Conservation (phyloP, 148 eudicot species). For the Chenopodium quinoa region DNA sequence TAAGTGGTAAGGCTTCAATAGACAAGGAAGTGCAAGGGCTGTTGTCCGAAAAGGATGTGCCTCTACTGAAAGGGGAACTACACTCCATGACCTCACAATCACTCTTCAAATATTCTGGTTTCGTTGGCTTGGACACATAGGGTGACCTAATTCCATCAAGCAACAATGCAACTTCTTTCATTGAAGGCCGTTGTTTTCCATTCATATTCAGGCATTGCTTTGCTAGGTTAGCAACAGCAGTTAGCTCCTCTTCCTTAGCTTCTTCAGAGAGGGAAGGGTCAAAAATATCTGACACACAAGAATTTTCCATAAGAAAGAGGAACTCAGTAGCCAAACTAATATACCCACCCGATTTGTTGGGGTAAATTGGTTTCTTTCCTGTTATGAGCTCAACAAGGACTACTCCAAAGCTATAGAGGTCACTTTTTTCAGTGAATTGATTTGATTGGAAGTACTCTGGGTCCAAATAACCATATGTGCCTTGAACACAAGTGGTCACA, state of each 20-base stretch:
- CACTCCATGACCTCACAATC: no score
- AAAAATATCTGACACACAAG: conserved; percentile 13
- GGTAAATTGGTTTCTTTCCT: conserved; percentile 17
- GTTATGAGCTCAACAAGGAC: conserved; percentile 34
- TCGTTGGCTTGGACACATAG: no score
- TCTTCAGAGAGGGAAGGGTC: conserved; percentile 21
- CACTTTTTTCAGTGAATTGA: conserved; percentile 13
- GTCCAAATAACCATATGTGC: conserved; percentile 31
- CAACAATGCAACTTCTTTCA: no score
- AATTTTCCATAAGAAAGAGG: not conserved
- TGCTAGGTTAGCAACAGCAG: not conserved
- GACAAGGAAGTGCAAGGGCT: no score
- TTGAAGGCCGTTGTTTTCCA: conserved; percentile 3
- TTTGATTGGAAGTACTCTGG: conserved; percentile 32
- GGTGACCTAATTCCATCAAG: no score
- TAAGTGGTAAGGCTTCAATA: no score
- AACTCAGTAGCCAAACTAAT: no score
- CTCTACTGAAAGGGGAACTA: no score
- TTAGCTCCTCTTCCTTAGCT: conserved; percentile 27
- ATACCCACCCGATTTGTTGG: no score
- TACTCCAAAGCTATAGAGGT: conserved; percentile 31
- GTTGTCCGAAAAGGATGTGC: no score
- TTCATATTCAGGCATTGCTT: no score
- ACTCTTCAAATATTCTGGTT: no score
- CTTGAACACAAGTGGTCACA: conserved; percentile 26